Evolutionary conservation across 75 land plant genomes (phyloP).

Genomic region (Picea sitchensis): DNA sequence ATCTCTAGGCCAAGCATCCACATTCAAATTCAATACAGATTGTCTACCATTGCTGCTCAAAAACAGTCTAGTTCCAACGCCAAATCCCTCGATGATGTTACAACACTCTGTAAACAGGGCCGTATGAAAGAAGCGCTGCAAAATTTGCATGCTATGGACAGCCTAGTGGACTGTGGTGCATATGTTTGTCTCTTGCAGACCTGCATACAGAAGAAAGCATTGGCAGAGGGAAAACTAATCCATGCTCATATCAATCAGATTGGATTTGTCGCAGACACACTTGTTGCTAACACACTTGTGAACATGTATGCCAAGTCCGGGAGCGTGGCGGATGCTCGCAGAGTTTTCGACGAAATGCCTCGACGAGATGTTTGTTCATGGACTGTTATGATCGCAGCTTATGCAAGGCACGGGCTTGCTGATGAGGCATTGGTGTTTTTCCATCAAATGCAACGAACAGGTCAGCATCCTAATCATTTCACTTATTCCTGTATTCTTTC

Average conservation of each 20-base stretch:
- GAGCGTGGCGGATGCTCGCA: neutral
- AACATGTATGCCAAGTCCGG: slow-evolving; percentile 35
- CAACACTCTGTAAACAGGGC: no score
- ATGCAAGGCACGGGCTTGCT: slow-evolving; percentile 13
- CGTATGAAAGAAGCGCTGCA: no score
- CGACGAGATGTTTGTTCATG: slow-evolving; percentile 29
- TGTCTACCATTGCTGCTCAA: no score
- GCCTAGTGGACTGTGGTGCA: neutral
- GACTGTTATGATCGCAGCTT: slow-evolving; percentile 33
- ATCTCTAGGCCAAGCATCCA: no score
- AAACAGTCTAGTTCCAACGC: no score
- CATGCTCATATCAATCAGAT: slow-evolving; percentile 18
- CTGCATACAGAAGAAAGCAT: slow-evolving; percentile 1
- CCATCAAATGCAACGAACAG: slow-evolving; percentile 30
- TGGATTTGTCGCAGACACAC: slow-evolving; percentile 22
- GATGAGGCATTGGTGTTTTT: slow-evolving; percentile 21
- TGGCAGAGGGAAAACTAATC: slow-evolving; percentile 15
- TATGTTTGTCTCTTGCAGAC: neutral
- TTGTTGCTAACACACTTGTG: slow-evolving; percentile 37
- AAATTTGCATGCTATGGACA: neutral
- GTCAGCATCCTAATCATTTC: slow-evolving; percentile 22
- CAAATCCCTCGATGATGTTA: no score
- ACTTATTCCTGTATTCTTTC: slow-evolving; percentile 24
- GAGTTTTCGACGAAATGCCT: slow-evolving; percentile 40
- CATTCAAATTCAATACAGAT: no score